Evolutionary conservation across 345 rosid genomes (phyloP), one percentile per base, ranked within the genome.

Genomic region (Citrus glauca): DNA sequence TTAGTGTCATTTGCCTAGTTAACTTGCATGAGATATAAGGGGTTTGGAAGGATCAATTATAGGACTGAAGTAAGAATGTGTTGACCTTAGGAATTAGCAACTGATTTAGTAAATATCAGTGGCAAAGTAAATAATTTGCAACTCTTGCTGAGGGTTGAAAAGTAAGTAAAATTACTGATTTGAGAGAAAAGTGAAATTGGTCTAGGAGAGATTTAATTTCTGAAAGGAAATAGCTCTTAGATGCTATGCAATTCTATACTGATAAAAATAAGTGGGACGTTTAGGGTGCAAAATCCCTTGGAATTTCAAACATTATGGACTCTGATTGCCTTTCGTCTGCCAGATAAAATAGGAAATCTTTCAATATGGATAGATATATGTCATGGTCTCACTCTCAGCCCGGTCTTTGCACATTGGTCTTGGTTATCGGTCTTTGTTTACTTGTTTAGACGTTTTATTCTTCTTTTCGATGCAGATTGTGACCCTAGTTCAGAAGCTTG

Each of bases 401-500:
- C 9, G 38, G 27, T 14, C 30, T 10, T 10, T 35, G 61, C 69
- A 11, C 33, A 63, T 71, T 27, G 20, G 10, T 74, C 38, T 56
- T 24, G 27, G 2, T 74, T 5, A 65, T 14, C 17, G 74, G 11
- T 73, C 62, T 57, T 45, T 45, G 50, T 13, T 77, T 66, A 42
- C 73, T 68, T 60, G 35, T 77, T 72, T 81, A 28, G 19, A 60
- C 35, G 67, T 72, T 74, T 76, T 42, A 61, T 64, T 48, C 30
- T 33, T 33, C 20, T 20, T 75, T 82, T 76, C 77, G 64, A 50
- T 90, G 78, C 87, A 96, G 99, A 98, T 96, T 79, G 83, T 88
- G 50, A 53, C 90, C 69, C 89, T 94, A 61, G 82, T 85, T 81
- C 80, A 89, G 82, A 92, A 94, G 85, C 84, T 96, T 75, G 84